These are phyloP conservation scores for Ceraceosorus bombacis DNA, from an alignment of 1,284 basidiomycete species.

Conservation along the genomic window DNA sequence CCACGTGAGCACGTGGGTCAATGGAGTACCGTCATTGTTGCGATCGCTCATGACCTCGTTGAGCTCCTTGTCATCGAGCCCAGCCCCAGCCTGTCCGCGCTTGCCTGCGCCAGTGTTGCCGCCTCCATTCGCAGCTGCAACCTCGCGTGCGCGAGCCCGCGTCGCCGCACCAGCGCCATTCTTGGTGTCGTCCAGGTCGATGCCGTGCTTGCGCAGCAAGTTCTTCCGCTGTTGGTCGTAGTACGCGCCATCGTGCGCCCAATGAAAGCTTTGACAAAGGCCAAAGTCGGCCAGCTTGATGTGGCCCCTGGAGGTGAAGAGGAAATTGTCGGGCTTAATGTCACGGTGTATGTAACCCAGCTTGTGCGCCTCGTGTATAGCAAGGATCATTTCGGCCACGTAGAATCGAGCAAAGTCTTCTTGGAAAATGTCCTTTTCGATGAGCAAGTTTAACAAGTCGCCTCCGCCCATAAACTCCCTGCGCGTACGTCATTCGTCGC, in stretches of 20 bases:
- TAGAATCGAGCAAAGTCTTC: conserved; percentile 92
- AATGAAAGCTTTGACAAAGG: conserved; percentile 54
- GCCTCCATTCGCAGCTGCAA: conserved; percentile 4
- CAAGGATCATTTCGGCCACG: conserved; percentile 95
- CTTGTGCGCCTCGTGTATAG: conserved; percentile 84
- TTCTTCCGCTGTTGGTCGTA: conserved; percentile 88
- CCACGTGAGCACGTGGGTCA: conserved; percentile 60
- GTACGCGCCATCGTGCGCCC: conserved; percentile 53
- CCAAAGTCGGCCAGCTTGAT: conserved; percentile 94
- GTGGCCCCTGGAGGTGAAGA: conserved; percentile 85
- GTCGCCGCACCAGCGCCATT: conserved; percentile 58
- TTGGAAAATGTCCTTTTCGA: conserved; percentile 84
- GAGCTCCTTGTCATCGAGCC: conserved; percentile 28
- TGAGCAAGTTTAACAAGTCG: conserved; percentile 87
- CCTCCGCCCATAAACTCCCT: conserved; percentile 91
- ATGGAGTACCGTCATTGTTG: conserved; percentile 39
- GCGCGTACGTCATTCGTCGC: conserved; percentile 54
- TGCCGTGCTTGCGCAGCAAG: conserved; percentile 81
- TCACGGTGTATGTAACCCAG: conserved; percentile 95
- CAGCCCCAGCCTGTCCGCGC: conserved; percentile 10
- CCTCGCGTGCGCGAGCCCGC: conserved; percentile 57
- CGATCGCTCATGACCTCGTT: conserved; percentile 40
- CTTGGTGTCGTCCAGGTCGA: conserved; percentile 69
- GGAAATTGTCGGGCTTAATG: conserved; percentile 93
- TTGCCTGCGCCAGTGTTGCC: conserved; percentile 11